phyloP scores from a whole-genome alignment of 768 basidiomycete genomes.

The Crucibulum laeve region DNA sequence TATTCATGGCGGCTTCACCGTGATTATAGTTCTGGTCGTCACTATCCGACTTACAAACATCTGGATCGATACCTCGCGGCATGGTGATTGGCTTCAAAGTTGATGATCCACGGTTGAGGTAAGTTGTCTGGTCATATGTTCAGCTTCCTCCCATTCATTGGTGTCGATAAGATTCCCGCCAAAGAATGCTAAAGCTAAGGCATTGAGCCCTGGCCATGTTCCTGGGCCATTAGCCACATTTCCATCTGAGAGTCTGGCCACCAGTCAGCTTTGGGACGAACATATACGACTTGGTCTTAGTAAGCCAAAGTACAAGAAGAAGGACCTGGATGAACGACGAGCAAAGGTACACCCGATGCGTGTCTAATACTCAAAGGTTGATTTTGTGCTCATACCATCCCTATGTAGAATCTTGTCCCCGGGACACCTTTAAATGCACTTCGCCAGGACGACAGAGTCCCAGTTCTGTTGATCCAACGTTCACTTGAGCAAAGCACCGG shows the following conservation, averaged over 20 bases:
- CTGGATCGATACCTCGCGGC: slow-evolving; percentile 66
- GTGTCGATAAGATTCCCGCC: slow-evolving; percentile 69
- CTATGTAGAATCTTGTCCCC: slow-evolving; percentile 66
- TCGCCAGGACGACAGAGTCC: slow-evolving; percentile 78
- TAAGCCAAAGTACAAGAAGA: slow-evolving; percentile 72
- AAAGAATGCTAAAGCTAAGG: slow-evolving; percentile 53
- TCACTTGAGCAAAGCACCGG: slow-evolving; percentile 44
- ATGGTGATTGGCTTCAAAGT: slow-evolving; percentile 79
- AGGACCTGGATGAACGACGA: slow-evolving; percentile 81
- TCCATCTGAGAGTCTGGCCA: slow-evolving; percentile 57
- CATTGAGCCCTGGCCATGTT: slow-evolving; percentile 18
- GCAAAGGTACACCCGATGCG: slow-evolving; percentile 46
- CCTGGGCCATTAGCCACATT: slow-evolving; percentile 31
- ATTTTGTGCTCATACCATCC: not conserved
- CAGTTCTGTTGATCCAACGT: slow-evolving; percentile 78
- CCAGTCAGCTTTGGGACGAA: slow-evolving; percentile 74
- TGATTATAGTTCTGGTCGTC: slow-evolving; percentile 60
- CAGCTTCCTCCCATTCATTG: not conserved
- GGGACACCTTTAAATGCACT: slow-evolving; percentile 66
- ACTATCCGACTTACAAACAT: slow-evolving; percentile 54
- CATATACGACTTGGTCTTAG: slow-evolving; percentile 42
- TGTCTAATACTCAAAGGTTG: not conserved
- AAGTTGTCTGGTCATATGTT: slow-evolving; percentile 13
- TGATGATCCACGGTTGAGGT: slow-evolving; percentile 86
- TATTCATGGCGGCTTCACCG: not conserved